Evolutionary conservation across 2,329 filamentous ascomycete species (phyloP).

Genomic region (Colletotrichum shisoi): DNA sequence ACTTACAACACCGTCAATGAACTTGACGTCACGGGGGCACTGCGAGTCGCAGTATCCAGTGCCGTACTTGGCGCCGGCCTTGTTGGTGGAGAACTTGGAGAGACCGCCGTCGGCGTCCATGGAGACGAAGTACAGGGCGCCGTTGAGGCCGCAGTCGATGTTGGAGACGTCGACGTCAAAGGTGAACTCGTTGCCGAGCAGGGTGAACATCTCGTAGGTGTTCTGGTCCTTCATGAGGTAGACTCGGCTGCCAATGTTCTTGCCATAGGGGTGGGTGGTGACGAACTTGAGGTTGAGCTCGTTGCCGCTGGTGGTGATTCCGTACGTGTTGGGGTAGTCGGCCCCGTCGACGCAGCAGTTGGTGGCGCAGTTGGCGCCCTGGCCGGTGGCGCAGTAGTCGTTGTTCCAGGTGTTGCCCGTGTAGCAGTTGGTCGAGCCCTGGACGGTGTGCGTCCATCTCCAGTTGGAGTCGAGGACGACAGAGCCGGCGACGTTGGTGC

Average conservation of each 20-base stretch:
- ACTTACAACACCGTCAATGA: conserved; percentile 61
- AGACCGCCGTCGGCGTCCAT: conserved; percentile 66
- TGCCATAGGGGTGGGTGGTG: conserved; percentile 57
- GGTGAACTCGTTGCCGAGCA: conserved; percentile 73
- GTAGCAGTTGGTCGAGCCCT: conserved; percentile 64
- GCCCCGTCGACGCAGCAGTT: conserved; percentile 64
- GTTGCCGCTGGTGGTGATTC: conserved; percentile 61
- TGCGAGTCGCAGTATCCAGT: conserved; percentile 65
- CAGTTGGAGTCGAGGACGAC: conserved; percentile 68
- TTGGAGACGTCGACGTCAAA: conserved; percentile 76
- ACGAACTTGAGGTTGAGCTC: conserved; percentile 65
- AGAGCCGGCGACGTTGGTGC: conserved; percentile 58
- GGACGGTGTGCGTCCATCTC: conserved; percentile 64
- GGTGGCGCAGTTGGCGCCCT: conserved; percentile 54
- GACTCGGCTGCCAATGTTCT: conserved; percentile 63
- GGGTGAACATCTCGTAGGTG: conserved; percentile 71
- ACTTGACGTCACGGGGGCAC: conserved; percentile 65
- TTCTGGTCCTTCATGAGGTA: conserved; percentile 70
- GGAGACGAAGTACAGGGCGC: conserved; percentile 71
- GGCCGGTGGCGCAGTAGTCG: conserved; percentile 46
- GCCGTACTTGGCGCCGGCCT: conserved; percentile 66
- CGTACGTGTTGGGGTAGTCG: conserved; percentile 61
- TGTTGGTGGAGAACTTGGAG: conserved; percentile 59
- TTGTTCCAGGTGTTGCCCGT: conserved; percentile 60
- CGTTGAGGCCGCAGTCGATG: conserved; percentile 74